Evolutionary conservation across 331 rosid species (phyloP).

Genomic region (Quercus phellos): DNA sequence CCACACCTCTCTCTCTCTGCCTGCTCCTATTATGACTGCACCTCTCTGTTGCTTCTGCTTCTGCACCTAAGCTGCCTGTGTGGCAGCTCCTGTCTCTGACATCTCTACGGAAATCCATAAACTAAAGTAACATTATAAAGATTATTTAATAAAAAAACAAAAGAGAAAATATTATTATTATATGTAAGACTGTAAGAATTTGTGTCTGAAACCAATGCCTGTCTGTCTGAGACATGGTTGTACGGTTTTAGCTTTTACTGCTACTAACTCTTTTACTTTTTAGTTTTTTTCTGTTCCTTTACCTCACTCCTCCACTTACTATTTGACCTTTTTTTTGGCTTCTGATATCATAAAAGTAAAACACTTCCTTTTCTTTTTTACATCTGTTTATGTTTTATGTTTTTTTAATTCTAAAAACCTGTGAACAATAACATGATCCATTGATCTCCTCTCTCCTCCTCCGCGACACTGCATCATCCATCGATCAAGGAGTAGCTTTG

Average conservation of each 20-base stretch:
- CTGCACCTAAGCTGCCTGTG: slow-evolving; percentile 56
- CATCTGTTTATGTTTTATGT: too few species aligned
- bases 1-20: slow-evolving; percentile 11
- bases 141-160: slow-evolving; percentile 9
- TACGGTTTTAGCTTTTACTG: slow-evolving; percentile 84
- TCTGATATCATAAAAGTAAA: too few species aligned
- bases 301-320: slow-evolving; percentile 55
- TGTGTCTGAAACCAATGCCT: slow-evolving; percentile 54
- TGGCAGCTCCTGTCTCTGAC: slow-evolving; percentile 94
- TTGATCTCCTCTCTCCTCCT: too few species aligned
- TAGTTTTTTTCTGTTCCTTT: slow-evolving; percentile 55
- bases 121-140: slow-evolving; percentile 39
- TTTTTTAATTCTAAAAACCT: too few species aligned
- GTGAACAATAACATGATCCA: too few species aligned
- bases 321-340: slow-evolving; percentile 35
- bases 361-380: too few species aligned
- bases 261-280: slow-evolving; percentile 66
- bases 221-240: slow-evolving; percentile 39
- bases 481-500: too few species aligned
- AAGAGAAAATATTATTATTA: slow-evolving; percentile 43
- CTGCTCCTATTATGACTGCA: slow-evolving; percentile 67
- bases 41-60: slow-evolving; percentile 58
- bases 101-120: slow-evolving; percentile 82
- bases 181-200: slow-evolving; percentile 42
- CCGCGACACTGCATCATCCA: too few species aligned